Conservation (phyloP, 129 eudicot species). For the Erigeron canadensis region DNA sequence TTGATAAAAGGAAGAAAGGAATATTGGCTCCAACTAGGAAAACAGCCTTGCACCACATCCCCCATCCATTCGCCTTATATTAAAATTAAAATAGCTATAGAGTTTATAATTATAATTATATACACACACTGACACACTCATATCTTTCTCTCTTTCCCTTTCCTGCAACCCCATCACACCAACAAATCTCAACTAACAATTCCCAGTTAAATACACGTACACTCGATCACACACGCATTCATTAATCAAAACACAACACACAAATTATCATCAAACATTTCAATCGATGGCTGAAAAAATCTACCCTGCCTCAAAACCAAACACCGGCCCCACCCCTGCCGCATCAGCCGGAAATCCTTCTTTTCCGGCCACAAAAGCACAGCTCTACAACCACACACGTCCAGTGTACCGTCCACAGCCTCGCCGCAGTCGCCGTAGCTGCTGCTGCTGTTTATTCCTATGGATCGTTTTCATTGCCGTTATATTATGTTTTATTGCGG, state of each 20-base stretch:
- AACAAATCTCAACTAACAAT: conserved; percentile 15
- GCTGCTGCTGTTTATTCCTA: conserved; percentile 61
- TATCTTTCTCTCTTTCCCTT: conserved; percentile 26
- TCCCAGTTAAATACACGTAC: neutral
- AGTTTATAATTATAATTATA: too few relatives aligned
- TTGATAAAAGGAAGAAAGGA: conserved; percentile 4
- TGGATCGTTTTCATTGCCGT: conserved; percentile 47
- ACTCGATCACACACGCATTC: neutral
- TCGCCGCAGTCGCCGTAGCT: conserved; percentile 65
- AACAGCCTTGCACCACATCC: conserved; percentile 37
- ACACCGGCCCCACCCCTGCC: conserved; percentile 38
- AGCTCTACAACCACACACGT: conserved; percentile 57
- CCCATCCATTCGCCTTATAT: too few relatives aligned
- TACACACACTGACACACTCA: neutral
- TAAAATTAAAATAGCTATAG: too few relatives aligned
- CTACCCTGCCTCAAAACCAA: conserved; percentile 60
- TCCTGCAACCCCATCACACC: conserved; percentile 16
- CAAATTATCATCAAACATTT: neutral
- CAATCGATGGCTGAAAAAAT: conserved; percentile 58
- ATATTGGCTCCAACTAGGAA: conserved; percentile 28
- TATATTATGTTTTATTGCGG: conserved; percentile 48
- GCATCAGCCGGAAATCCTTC: conserved; percentile 39
- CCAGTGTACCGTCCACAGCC: conserved; percentile 70
- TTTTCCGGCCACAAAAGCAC: conserved; percentile 58
- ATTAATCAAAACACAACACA: neutral